Evolutionary conservation across 345 rosid species (phyloP).

Genomic region (Hibiscus mutabilis): DNA sequence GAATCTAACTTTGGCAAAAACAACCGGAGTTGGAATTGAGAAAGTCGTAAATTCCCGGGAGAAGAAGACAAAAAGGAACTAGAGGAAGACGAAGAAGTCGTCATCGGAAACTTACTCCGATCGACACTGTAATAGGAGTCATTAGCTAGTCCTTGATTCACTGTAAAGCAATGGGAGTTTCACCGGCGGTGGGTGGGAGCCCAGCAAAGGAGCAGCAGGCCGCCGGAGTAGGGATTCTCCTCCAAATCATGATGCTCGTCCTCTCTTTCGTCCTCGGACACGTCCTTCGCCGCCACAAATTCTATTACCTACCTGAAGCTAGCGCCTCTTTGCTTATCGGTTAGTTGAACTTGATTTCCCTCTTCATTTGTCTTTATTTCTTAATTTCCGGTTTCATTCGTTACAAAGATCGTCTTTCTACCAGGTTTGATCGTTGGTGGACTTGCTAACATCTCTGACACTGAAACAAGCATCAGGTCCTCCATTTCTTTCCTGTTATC

Average conservation of each 20-base stretch:
- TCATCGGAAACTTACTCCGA: neutral
- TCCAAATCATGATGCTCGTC: slow-evolving; percentile 99
- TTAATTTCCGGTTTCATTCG: neutral
- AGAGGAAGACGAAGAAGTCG: neutral
- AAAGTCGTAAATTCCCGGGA: neutral
- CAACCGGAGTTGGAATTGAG: neutral
- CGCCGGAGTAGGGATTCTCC: slow-evolving; percentile 95
- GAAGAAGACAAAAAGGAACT: neutral
- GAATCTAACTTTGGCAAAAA: no score
- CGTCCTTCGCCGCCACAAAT: slow-evolving; percentile 92
- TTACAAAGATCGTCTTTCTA: neutral
- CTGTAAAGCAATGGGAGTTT: slow-evolving; percentile 22
- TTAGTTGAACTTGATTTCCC: no score
- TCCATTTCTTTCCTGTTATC: no score
- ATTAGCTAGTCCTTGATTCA: neutral
- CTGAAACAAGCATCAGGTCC: slow-evolving; percentile 85
- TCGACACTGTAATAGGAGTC: neutral
- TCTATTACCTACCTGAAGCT: slow-evolving; percentile 97
- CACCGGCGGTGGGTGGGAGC: slow-evolving; percentile 38
- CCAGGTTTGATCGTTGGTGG: slow-evolving; percentile 58
- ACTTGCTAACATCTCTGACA: slow-evolving; percentile 81
- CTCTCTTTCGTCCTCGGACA: slow-evolving; percentile 95
- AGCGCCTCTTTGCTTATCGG: slow-evolving; percentile 98
- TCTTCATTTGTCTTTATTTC: neutral
- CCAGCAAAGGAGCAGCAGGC: slow-evolving; percentile 91